Conservation (phyloP, 2,329 filamentous ascomycete species). For the Sporothrix sp. region DNA sequence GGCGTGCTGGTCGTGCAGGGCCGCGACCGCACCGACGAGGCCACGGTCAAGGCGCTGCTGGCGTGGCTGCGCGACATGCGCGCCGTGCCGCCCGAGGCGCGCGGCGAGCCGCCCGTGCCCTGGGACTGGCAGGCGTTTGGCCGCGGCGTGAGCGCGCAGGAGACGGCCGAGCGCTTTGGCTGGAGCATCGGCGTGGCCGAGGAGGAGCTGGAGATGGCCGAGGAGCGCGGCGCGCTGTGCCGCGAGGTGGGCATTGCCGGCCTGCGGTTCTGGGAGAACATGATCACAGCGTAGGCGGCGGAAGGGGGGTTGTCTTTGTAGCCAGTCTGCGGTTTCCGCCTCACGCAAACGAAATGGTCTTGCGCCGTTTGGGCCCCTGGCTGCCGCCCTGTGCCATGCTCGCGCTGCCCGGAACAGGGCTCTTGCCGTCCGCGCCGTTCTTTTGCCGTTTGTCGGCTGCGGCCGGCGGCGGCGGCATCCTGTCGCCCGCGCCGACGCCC, state of each 20-base stretch:
- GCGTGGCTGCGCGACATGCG: conserved; percentile 70
- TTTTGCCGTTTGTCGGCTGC: not conserved
- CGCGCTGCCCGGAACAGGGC: too few relatives aligned
- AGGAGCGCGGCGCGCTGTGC: conserved; percentile 78
- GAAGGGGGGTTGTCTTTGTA: too few relatives aligned
- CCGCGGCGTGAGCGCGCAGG: conserved; percentile 78
- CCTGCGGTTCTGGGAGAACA: conserved; percentile 87
- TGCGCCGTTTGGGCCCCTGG: too few relatives aligned
- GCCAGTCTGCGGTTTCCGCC: too few relatives aligned
- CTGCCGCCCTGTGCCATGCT: too few relatives aligned
- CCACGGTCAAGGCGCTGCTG: conserved; percentile 67
- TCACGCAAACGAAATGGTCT: too few relatives aligned
- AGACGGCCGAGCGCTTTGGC: conserved; percentile 79
- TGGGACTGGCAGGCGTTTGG: conserved; percentile 77
- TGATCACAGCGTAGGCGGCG: conserved; percentile 6
- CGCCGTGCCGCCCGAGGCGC: conserved; percentile 41
- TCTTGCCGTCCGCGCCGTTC: not conserved
- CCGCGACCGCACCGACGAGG: conserved; percentile 79
- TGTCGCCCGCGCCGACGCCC: not conserved
- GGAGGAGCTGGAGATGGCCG: conserved; percentile 94
- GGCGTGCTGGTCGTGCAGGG: conserved; percentile 92
- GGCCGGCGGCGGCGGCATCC: not conserved
- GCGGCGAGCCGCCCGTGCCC: conserved; percentile 34
- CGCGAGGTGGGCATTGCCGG: conserved; percentile 89
- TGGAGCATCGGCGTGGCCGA: conserved; percentile 96